Base-by-base conservation (phyloP, 495 filamentous ascomycete genomes). In the Cercophora sp. region DNA sequence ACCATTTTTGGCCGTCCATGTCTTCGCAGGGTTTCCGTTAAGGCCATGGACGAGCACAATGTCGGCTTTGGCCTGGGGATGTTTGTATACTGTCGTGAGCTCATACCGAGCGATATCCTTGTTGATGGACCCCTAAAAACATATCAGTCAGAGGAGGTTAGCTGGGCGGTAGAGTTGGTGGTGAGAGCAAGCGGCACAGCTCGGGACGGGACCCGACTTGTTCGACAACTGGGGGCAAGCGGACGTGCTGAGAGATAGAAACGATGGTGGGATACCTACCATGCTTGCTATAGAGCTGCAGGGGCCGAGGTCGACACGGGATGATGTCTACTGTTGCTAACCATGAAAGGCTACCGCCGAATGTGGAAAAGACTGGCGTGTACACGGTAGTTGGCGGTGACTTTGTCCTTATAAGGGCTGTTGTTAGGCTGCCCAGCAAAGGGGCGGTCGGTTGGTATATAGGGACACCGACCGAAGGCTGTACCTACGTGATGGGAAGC, bases 1-100 rank as follows among this genome's bases (percentile, higher is more conserved):
- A 35, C 80, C 80, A 32, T 79, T 74, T 35, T 76, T 73, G 19
- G 80, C 78, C 13, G 85, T 85, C 89, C 89, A 95, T 39, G 87
- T 87, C 48, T 79, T 78, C 22, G 83, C 70, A 1, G 88, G 87
- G 48, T 88, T 77, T 18, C 89, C 89, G 59, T 91, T 91, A 24
- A 95, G 73, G 44, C 89, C 89, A 63, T 95, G 89, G 34, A 95
- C 87, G 40, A 90, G 79, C 9, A 90, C 83, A 29, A 90, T 82
- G 59, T 85, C 82, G 64, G 81, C 81, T 58, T 75, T 77, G 18
- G 78, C 79, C 40, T 76, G 67, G 8, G 79, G 79, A 32, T 84
- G 80, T 39, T 67, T 62, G 63, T 85, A 88, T 46, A 91, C 78
- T 56, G 85, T 76, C 15, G 83, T 83, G 59, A 88, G 69, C 69